Evolutionary conservation across 257 asterid genomes (phyloP).

Genomic region (Catharanthus roseus): DNA sequence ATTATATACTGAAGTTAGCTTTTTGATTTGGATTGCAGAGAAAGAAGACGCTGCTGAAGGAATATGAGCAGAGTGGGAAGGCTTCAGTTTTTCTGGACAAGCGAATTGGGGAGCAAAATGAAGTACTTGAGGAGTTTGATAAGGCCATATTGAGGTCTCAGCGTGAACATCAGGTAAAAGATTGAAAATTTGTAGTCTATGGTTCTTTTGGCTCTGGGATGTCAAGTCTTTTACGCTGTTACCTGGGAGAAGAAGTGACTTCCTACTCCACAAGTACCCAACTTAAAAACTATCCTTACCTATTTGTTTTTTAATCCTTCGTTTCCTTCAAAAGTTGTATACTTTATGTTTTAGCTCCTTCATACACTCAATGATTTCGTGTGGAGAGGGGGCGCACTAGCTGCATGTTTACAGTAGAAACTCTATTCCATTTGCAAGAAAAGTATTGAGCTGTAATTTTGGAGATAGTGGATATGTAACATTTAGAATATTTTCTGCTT

Average conservation of each 20-base stretch:
- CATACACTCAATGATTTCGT: neutral
- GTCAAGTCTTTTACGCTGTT: neutral
- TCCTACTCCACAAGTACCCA: neutral
- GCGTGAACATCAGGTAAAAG: slow-evolving; percentile 71
- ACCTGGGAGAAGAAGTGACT: neutral
- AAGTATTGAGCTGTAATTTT: neutral
- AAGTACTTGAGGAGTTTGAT: slow-evolving; percentile 76
- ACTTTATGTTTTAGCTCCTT: neutral
- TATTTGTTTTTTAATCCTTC: neutral
- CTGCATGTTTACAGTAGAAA: neutral
- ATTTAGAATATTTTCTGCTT: neutral
- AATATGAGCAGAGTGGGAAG: slow-evolving; percentile 73
- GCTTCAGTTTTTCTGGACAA: slow-evolving; percentile 74
- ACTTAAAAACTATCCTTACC: too few relatives aligned
- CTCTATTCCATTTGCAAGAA: neutral
- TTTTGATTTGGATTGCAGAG: slow-evolving; percentile 39
- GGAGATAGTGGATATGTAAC: neutral
- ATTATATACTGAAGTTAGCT: neutral
- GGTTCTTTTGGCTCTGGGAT: neutral
- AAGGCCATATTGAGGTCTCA: slow-evolving; percentile 86
- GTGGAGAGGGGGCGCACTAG: too few relatives aligned
- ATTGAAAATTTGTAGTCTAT: neutral
- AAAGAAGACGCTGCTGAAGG: slow-evolving; percentile 80
- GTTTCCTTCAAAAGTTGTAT: neutral
- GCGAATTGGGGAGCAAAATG: slow-evolving; percentile 86